A percentile compares a stretch with the other conserved stretches of the same genome.
Conservation (phyloP, 352 stramenopile genomes). For the Pythium phragmitis region DNA sequence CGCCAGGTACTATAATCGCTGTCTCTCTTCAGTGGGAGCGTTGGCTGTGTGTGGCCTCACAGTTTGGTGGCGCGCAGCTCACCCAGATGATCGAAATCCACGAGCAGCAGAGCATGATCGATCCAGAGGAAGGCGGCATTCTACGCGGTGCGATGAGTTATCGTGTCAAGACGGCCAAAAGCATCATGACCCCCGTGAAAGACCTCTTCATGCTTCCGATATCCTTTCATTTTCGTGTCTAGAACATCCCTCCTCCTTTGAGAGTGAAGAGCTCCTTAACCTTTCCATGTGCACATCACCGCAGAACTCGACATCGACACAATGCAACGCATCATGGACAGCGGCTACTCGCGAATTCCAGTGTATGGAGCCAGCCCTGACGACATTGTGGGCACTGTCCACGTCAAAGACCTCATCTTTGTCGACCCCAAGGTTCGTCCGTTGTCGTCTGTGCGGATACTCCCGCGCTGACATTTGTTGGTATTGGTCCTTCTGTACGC, state of each 20-base stretch:
- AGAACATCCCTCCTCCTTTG: neutral
- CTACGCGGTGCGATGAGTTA: conserved; percentile 96
- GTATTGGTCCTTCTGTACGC: too few relatives aligned
- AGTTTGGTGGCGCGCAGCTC: conserved; percentile 63
- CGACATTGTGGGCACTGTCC: conserved; percentile 96
- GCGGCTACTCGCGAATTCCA: conserved; percentile 95
- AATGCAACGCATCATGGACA: conserved; percentile 95
- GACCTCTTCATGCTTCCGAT: conserved; percentile 94
- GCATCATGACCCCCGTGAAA: conserved; percentile 95
- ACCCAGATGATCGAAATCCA: conserved; percentile 96
- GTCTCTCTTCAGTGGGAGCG: neutral
- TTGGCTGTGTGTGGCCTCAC: neutral
- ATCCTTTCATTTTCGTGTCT: conserved; percentile 1
- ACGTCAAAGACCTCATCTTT: conserved; percentile 99
- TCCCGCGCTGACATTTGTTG: neutral
- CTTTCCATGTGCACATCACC: conserved; percentile 19
- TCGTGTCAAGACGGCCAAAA: conserved; percentile 85
- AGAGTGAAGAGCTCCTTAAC: neutral
- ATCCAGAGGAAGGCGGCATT: conserved; percentile 92
- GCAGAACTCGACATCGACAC: conserved; percentile 64
- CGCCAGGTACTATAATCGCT: conserved; percentile 24
- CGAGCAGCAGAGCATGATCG: conserved; percentile 91
- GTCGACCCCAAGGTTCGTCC: conserved; percentile 93
- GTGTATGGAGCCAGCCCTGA: conserved; percentile 78
- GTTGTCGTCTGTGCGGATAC: neutral